Percentiles rank a stretch among this genome's conserved stretches.
Evolutionary conservation across 495 filamentous ascomycete genomes (phyloP).

Genomic region (Lindgomyces ingoldianus): DNA sequence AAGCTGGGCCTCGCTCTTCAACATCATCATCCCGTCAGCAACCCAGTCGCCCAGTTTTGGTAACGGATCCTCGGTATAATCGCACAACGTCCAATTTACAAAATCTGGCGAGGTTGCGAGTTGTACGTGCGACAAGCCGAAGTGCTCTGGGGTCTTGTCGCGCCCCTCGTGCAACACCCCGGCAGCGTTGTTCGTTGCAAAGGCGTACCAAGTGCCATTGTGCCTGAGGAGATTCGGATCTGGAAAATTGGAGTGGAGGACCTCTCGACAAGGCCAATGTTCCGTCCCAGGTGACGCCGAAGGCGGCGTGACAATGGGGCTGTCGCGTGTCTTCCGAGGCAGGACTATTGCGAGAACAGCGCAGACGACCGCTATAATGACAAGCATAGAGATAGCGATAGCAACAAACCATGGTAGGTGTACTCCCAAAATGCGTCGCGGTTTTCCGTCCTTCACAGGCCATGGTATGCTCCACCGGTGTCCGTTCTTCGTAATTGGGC

Average conservation of each 20-base stretch:
- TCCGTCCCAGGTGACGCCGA: too few relatives aligned
- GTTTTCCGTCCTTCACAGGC: background rate
- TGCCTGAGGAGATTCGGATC: slow-evolving; percentile 35
- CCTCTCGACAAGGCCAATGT: slow-evolving; percentile 7
- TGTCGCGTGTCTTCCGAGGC: background rate
- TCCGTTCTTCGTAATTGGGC: too few relatives aligned
- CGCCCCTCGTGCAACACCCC: slow-evolving; percentile 28
- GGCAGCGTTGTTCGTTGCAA: slow-evolving; percentile 40
- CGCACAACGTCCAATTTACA: slow-evolving; percentile 25
- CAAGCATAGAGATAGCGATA: background rate
- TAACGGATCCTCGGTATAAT: slow-evolving; percentile 31
- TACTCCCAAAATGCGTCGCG: background rate
- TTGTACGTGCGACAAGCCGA: slow-evolving; percentile 38
- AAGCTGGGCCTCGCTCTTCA: slow-evolving; percentile 8
- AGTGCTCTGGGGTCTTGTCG: slow-evolving; percentile 19
- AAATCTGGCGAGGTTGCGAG: slow-evolving; percentile 37
- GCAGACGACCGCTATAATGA: background rate
- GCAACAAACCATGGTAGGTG: background rate
- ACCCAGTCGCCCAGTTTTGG: slow-evolving; percentile 29
- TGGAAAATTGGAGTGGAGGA: slow-evolving; percentile 36
- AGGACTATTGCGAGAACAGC: background rate
- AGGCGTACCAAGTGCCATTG: slow-evolving; percentile 36
- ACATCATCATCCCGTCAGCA: background rate
- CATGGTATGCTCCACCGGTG: too few relatives aligned
- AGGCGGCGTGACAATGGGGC: too few relatives aligned